phyloP scores from a whole-genome alignment of 2,329 filamentous ascomycete species.

The Cadophora luteo-olivacea region DNA sequence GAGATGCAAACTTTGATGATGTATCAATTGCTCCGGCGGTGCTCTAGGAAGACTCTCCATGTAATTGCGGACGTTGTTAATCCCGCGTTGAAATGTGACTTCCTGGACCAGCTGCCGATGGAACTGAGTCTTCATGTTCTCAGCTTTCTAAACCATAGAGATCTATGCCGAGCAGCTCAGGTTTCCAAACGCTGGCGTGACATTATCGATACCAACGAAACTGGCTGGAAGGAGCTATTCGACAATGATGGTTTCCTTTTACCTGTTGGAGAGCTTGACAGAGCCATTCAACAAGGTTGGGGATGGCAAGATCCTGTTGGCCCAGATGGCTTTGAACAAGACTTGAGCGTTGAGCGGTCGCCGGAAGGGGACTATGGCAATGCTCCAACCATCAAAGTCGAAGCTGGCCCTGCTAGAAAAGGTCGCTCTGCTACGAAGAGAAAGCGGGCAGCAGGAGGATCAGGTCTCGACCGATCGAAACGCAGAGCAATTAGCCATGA shows the following conservation, averaged over 20 bases:
- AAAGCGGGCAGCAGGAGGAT: conserved; percentile 39
- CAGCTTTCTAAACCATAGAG: conserved; percentile 82
- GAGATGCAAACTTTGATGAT: conserved; percentile 96
- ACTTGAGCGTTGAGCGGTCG: conserved; percentile 67
- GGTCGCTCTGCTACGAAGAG: conserved; percentile 42
- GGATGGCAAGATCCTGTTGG: conserved; percentile 93
- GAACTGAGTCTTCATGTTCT: conserved; percentile 90
- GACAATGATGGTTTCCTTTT: conserved; percentile 83
- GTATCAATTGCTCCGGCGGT: conserved; percentile 91
- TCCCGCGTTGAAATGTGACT: conserved; percentile 93
- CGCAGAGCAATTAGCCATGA: conserved; percentile 42
- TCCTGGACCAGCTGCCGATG: conserved; percentile 80
- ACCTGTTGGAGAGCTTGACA: conserved; percentile 81
- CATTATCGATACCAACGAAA: conserved; percentile 91
- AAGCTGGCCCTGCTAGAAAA: conserved; percentile 34
- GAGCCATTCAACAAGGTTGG: conserved; percentile 91
- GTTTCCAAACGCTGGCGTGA: conserved; percentile 95
- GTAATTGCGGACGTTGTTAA: conserved; percentile 91
- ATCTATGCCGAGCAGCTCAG: conserved; percentile 87
- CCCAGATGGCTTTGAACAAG: conserved; percentile 76
- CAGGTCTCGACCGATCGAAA: conserved; percentile 40
- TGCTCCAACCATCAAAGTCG: conserved; percentile 28
- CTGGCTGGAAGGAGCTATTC: conserved; percentile 92
- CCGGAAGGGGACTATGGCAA: conserved; percentile 56
- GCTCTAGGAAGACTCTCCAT: conserved; percentile 85